Base-by-base conservation (phyloP, 768 basidiomycete genomes). In the Agrocybe pediades region DNA sequence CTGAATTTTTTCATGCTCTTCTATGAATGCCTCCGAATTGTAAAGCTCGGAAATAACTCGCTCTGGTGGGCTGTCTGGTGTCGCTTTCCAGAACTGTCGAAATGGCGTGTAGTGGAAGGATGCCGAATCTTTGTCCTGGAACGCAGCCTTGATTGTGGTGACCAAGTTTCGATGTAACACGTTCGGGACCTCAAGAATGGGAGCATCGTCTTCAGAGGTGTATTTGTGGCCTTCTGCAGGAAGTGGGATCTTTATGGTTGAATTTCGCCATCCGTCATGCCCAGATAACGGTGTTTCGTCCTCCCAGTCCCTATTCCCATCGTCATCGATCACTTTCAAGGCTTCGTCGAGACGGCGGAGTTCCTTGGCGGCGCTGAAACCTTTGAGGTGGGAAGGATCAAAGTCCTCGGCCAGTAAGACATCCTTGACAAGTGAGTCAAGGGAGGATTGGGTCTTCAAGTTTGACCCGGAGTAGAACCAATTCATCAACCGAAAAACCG, bases 391-490 rank as follows among this genome's bases (percentile, higher is more conserved):
- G 1, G 6, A 21, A 9, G 2, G 30, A 13, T 56, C 27, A 41
- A 61, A 66, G 26, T 65, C 62, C n/a, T 54, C 40, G 1, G 43
- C 36, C 2, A 61, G 56, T 6, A 69, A 33, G 1, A 71, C 64
- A n/a, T 68, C 54, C 4, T 65, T 47, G 6, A 68, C 63, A 2
- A 71, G 65, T 0, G 25, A 3, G 23, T 65, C 44, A 0, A 69
- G 51, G 21, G 64, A 58, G 0, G 26, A 52, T 7, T 51, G 33
- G 2, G 65, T 66, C 50, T 66, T 65, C 2, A 40, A 17, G 13
- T 46, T 63, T 0, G 67, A 65, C 1, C 66, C 62, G 1, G 53
- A 56, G 41, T 71, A 72, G 7, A 63, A 61, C 73, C 73, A 74
- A 16, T 59, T 26, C 59, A 70, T 58, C 11, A 70, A 66, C 0